phyloP scores from a whole-genome alignment of 768 basidiomycete genomes.

The Russula brevipes region DNA sequence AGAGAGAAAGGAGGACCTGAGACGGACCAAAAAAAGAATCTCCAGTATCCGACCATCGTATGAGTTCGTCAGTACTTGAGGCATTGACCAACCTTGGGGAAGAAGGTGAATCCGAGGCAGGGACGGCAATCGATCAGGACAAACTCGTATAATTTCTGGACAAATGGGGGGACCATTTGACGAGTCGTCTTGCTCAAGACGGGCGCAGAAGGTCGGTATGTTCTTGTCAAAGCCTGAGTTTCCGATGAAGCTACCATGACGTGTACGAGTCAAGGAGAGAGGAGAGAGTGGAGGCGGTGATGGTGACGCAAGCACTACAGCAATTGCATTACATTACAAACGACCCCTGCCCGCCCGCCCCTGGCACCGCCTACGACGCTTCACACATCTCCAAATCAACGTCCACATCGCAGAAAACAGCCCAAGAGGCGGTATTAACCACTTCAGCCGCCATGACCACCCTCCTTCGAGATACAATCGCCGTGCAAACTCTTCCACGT shows the following conservation, averaged over 20 bases:
- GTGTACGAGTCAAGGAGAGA: background rate
- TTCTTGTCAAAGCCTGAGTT: constrained; percentile 52
- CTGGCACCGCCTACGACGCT: constrained; percentile 19
- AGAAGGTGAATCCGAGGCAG: constrained; percentile 9
- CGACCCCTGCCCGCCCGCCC: background rate
- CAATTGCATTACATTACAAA: background rate
- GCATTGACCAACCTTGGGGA: constrained; percentile 84
- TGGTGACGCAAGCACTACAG: background rate
- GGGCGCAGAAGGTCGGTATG: constrained; percentile 36
- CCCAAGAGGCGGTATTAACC: constrained; percentile 54
- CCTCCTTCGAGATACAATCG: constrained; percentile 44
- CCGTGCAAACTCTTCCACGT: constrained; percentile 43
- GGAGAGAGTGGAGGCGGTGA: background rate
- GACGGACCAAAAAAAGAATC: constrained; percentile 84
- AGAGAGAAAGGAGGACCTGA: background rate
- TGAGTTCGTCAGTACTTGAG: constrained; percentile 71
- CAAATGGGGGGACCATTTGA: constrained; percentile 69
- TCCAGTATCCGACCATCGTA: constrained; percentile 87
- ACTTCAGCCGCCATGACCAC: constrained; percentile 57
- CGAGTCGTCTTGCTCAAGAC: constrained; percentile 44
- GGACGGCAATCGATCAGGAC: constrained; percentile 32
- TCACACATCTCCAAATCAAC: constrained; percentile 35
- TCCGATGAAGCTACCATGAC: constrained; percentile 32
- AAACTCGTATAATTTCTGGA: constrained; percentile 90
- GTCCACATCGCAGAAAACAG: constrained; percentile 44